Percentiles rank a stretch among this genome's conserved stretches.
Conservation (phyloP, 768 basidiomycete genomes). For the Suillus weaverae region DNA sequence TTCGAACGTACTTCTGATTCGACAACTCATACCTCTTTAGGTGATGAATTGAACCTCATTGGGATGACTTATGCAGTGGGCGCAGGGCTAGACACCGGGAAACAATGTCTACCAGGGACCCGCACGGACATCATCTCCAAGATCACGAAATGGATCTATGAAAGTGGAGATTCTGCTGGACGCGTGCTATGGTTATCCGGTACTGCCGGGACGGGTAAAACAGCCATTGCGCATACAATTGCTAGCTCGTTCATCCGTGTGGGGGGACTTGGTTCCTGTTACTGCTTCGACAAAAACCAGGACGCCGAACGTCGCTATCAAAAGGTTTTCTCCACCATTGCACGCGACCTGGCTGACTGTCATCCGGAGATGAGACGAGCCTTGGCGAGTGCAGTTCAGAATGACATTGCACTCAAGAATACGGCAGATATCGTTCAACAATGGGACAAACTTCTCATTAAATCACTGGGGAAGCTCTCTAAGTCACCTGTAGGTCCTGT, state of each 20-base stretch:
- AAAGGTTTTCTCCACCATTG: slow-evolving; percentile 16
- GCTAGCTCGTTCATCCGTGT: slow-evolving; percentile 11
- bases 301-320: too few relatives aligned
- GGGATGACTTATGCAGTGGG: slow-evolving; percentile 2
- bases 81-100: slow-evolving; percentile 6
- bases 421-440: slow-evolving; percentile 10
- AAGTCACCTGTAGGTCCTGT: slow-evolving; percentile 19
- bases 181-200: slow-evolving; percentile 6
- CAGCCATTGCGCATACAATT: slow-evolving; percentile 14
- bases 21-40: background rate
- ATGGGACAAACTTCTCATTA: slow-evolving; percentile 19
- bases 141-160: background rate
- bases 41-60: background rate
- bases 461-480: slow-evolving; percentile 6
- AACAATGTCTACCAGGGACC: slow-evolving; percentile 3
- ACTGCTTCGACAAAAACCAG: slow-evolving; percentile 7
- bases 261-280: slow-evolving; percentile 15
- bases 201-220: slow-evolving; percentile 26
- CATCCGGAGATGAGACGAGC: slow-evolving; percentile 9
- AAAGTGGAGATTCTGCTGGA: background rate
- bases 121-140: background rate
- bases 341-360: slow-evolving; percentile 21
- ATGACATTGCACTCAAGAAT: slow-evolving; percentile 1
- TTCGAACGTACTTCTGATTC: background rate
- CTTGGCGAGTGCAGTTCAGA: slow-evolving; percentile 2